Conservation (phyloP, 805 yeast genomes). For the Metschnikowia noctiluminum region DNA sequence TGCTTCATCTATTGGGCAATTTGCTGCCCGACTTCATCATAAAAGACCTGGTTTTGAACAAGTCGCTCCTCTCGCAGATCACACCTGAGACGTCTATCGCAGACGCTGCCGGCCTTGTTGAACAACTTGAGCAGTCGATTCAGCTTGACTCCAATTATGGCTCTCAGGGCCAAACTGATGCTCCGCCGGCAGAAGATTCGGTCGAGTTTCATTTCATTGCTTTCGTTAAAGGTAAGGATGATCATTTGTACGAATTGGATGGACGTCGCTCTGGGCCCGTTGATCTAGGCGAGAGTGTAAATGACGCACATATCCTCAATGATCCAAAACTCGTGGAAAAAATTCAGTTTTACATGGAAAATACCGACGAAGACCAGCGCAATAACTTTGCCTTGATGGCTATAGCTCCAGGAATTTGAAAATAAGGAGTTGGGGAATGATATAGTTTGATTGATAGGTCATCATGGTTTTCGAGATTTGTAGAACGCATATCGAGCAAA, state of each 20-base stretch:
- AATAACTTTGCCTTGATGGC: constrained; percentile 77
- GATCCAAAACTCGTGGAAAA: constrained; percentile 49
- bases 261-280: constrained; percentile 82
- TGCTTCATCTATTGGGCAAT: constrained; percentile 59
- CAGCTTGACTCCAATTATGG: constrained; percentile 45
- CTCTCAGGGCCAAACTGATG: constrained; percentile 60
- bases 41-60: constrained; percentile 31
- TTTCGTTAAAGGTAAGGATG: constrained; percentile 54
- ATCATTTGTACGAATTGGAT: constrained; percentile 76
- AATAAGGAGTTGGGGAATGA: not conserved
- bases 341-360: constrained; percentile 63
- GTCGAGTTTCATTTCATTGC: constrained; percentile 74
- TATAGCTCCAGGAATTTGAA: constrained; percentile 45
- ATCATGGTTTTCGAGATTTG: no score
- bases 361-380: constrained; percentile 56
- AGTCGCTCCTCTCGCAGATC: constrained; percentile 23
- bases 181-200: constrained; percentile 54
- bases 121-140: constrained; percentile 40
- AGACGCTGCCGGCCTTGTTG: constrained; percentile 44
- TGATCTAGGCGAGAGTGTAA: constrained; percentile 48
- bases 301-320: constrained; percentile 47
- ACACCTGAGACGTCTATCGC: constrained; percentile 20
- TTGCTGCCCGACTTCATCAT: constrained; percentile 45
- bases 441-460: no score
- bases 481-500: no score